Base-by-base conservation (phyloP, 1,284 basidiomycete genomes). In the Heterobasidion parviporum region DNA sequence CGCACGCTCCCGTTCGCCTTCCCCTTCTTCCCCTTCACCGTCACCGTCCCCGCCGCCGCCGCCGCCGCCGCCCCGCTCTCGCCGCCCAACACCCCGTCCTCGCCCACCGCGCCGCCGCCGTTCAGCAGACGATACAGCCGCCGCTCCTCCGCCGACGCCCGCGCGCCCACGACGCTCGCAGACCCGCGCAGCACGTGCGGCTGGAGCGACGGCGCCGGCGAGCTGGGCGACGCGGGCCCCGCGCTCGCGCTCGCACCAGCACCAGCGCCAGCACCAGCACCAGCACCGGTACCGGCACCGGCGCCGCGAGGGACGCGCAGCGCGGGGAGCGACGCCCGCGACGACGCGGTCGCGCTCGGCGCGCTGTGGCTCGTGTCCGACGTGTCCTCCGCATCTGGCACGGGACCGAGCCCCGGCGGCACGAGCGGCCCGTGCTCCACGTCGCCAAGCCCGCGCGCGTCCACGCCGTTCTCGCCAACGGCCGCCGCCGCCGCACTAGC, bases 361-460 rank as follows among this genome's bases (percentile, higher is more conserved):
- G 6, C 38, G 35, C 15, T 48, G 18, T 53, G 44, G 16, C 20
- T 56, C 20, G 12, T 53, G 46, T 44, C 43, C 46, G 33, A 14
- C 12, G 33, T 15, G 52, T 20, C 35, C 38, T n/a, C n/a, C 7
- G 32, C 14, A 2, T 20, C 61, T 55, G 38, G 8, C 58, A 54
- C 59, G 20, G 52, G 54, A 35, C 47, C 57, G 26, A 62, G 36
- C 9, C 61, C 60, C 20, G 62, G 62, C 7, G 62, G 57, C 38
- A 50, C 61, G 56, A 53, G 59, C 18, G 34, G 63, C 56, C n/a
- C 38, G 63, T 63, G 52, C 57, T 60, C 52, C 33, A 47, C 20
- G 57, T 58, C 16, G 56, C 26, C 26, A 26, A 26, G 26, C 26
- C 26, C 26, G 26, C 3, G 26, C 26, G 26, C 26, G 26, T 26